Evolutionary conservation across 805 yeast genomes (phyloP).

Genomic region (Saturnispora besseyi): DNA sequence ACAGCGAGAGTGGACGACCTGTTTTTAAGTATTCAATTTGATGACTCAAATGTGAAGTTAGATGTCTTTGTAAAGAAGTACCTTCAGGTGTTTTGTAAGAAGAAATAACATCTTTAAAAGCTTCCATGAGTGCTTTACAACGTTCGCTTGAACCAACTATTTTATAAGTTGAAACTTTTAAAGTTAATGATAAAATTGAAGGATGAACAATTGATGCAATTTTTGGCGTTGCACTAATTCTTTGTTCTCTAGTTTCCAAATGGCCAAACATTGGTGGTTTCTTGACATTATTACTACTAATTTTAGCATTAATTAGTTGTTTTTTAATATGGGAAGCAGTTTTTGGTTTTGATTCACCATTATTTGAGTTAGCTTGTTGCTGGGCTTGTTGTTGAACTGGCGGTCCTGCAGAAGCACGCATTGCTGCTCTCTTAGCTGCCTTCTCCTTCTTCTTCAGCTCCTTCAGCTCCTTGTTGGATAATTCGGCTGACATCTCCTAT

Average conservation of each 20-base stretch:
- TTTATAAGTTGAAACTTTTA: constrained; percentile 72
- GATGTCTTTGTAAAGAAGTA: constrained; percentile 76
- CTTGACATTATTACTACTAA: constrained; percentile 34
- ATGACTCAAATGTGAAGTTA: constrained; percentile 78
- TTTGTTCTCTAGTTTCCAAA: constrained; percentile 69
- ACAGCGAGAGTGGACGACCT: constrained; percentile 82
- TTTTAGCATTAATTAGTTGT: constrained; percentile 43
- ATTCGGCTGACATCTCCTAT: constrained; percentile 2
- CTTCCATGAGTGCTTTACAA: constrained; percentile 74
- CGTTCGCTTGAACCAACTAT: constrained; percentile 87
- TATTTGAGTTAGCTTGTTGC: not conserved
- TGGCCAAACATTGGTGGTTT: constrained; percentile 68
- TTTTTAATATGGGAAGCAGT: constrained; percentile 45
- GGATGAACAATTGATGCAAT: constrained; percentile 78
- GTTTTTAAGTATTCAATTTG: constrained; percentile 89
- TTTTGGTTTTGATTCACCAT: constrained; percentile 20
- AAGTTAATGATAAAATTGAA: constrained; percentile 64
- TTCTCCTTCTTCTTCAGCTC: constrained; percentile 8
- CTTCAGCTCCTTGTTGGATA: constrained; percentile 9
- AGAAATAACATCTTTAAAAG: constrained; percentile 68
- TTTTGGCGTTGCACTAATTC: constrained; percentile 49
- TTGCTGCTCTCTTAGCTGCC: constrained; percentile 5
- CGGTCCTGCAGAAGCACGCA: not conserved
- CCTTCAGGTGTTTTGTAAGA: constrained; percentile 83
- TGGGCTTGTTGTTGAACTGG: not conserved